Conservation (phyloP, 2,329 filamentous ascomycete species). For the Fusarium annulatum region DNA sequence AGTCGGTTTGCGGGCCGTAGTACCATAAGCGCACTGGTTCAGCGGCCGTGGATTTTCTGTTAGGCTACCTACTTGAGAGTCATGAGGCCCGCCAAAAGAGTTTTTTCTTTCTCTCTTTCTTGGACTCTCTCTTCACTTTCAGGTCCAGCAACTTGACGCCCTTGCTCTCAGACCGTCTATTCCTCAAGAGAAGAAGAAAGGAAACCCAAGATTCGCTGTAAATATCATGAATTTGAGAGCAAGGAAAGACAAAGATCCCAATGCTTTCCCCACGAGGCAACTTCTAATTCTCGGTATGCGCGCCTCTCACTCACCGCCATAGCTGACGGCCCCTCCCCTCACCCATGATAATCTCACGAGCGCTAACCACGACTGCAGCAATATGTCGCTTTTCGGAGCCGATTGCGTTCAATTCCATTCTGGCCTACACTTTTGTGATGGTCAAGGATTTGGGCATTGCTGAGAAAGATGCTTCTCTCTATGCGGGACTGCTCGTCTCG, state of each 20-base stretch:
- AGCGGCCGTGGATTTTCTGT: constrained; percentile 16
- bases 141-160: background rate
- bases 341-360: background rate
- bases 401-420: constrained; percentile 91
- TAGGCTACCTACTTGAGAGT: constrained; percentile 27
- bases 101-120: constrained; percentile 4
- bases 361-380: constrained; percentile 25
- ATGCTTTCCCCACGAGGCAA: constrained; percentile 29
- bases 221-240: constrained; percentile 27
- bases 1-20: constrained; percentile 26
- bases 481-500: constrained; percentile 87
- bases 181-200: background rate
- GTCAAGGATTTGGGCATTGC: constrained; percentile 81
- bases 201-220: background rate
- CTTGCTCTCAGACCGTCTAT: background rate
- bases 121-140: background rate
- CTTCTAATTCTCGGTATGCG: constrained; percentile 27
- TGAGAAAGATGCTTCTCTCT: constrained; percentile 77
- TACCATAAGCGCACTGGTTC: constrained; percentile 19
- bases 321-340: background rate
- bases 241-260: constrained; percentile 17
- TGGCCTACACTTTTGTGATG: constrained; percentile 91
- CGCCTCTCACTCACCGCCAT: constrained; percentile 8
- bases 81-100: constrained; percentile 21
- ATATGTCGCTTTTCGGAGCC: constrained; percentile 75